A percentile compares a stretch with the other conserved stretches of the same genome.
These are phyloP conservation scores for Gossypium thurberi DNA, from an alignment of 345 rosid species.

Conservation along the genomic window DNA sequence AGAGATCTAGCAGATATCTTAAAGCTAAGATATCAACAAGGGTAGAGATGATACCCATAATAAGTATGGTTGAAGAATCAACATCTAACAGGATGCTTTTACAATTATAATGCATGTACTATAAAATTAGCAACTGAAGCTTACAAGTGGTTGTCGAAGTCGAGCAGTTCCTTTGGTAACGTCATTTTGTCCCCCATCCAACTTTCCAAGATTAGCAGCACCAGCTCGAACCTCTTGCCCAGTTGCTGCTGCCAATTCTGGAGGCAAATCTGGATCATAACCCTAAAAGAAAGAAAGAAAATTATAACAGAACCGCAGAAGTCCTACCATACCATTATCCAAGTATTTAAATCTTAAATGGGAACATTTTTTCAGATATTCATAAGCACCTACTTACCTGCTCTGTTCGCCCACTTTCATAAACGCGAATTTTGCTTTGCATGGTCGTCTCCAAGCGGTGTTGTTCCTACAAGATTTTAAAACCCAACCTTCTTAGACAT, in stretches of 20 bases:
- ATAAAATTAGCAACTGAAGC: conserved; percentile 23
- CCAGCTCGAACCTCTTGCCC: conserved; percentile 65
- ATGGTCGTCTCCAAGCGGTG: conserved; percentile 81
- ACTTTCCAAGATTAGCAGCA: conserved; percentile 49
- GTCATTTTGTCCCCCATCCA: conserved; percentile 55
- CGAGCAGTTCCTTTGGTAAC: conserved; percentile 51
- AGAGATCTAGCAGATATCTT: neutral
- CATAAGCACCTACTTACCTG: conserved; percentile 48
- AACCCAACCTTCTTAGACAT: conserved; percentile 23
- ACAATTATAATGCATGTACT: neutral
- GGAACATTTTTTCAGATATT: neutral
- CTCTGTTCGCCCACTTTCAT: conserved; percentile 91
- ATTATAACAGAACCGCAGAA: neutral
- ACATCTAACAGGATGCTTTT: neutral
- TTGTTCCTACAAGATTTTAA: conserved; percentile 59
- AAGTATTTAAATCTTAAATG: neutral
- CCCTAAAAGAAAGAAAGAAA: conserved; percentile 41
- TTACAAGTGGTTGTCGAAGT: conserved; percentile 73
- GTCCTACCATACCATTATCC: neutral
- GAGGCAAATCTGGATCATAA: conserved; percentile 95
- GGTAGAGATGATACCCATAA: neutral
- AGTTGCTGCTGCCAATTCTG: conserved; percentile 95
- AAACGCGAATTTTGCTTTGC: conserved; percentile 98
- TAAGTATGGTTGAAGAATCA: neutral
- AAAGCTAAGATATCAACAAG: neutral